Base-by-base conservation (phyloP, 371 early-diverging fungal species). In the Globomyces sp. region DNA sequence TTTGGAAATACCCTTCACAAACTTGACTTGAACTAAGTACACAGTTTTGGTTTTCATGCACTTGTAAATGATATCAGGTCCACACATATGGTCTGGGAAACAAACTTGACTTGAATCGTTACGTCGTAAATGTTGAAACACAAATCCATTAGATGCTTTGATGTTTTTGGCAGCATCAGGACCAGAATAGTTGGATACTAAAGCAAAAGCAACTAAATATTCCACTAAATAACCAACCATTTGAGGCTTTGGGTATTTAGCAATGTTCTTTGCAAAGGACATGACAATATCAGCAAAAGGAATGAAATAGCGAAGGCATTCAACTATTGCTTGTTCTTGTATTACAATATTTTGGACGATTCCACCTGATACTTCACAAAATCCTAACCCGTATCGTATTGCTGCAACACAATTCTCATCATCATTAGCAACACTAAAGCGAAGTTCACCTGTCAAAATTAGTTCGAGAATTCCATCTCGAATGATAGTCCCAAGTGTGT, bases 1-100 rank as follows among this genome's bases (percentile, higher is more conserved):
- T 40, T 72, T 72, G n/a, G 65, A 64, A 36, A 72, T 71, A 9
- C 63, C 42, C 50, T 71, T 64, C 4, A 72, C 68, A 72, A 72
- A 72, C 36, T 72, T 72, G 9, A 71, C 61, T 59, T 72, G 71
- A 34, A 71, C 62, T 40, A 72, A 69, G 49, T 72, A 69, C 8
- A 72, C 72, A 6, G 60, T 72, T 34, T 46, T 55, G 4, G 44
- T 43, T 11, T 60, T 49, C 44, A 5, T 43, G 63, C 64, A 67
- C 41, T 68, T 71, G 71, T 73, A 72, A 39, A 72, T 61, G 60
- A 72, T 67, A 53, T 72, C 73, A 8, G 73, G 67, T 36, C 73
- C 73, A 59, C 65, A 72, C 58, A 62, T 64, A 46, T 44, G 70
- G 47, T 73, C 73, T 11, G 73, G 73, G 55, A 72, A 72, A 43